Evolutionary conservation across 352 stramenopile species (phyloP).

Genomic region (Pythium phragmitis): DNA sequence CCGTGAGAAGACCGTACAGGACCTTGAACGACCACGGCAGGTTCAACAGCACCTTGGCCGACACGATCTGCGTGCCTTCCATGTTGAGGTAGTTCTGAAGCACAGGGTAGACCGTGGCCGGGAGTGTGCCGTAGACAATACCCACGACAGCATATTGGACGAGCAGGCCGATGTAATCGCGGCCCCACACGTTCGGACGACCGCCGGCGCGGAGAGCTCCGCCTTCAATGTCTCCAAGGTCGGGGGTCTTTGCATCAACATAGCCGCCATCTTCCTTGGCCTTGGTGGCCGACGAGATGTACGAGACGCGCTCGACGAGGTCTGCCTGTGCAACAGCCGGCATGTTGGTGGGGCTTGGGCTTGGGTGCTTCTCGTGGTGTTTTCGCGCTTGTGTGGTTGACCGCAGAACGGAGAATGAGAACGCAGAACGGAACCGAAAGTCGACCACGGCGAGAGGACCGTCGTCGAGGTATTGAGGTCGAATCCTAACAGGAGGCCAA

Average conservation of each 20-base stretch:
- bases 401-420: too few relatives aligned
- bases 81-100: slow-evolving; percentile 14
- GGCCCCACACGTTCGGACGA: neutral
- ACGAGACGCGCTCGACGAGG: slow-evolving; percentile 6
- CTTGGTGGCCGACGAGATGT: slow-evolving; percentile 2
- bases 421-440: too few relatives aligned
- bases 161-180: slow-evolving; percentile 16
- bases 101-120: slow-evolving; percentile 8
- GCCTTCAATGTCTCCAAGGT: neutral
- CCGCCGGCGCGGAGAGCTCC: slow-evolving; percentile 4
- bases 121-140: slow-evolving; percentile 14
- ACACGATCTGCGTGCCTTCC: slow-evolving; percentile 14
- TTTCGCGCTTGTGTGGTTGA: too few relatives aligned
- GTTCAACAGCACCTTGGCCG: slow-evolving; percentile 2
- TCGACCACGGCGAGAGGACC: too few relatives aligned
- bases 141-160: slow-evolving; percentile 9
- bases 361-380: too few relatives aligned
- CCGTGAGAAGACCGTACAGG: slow-evolving; percentile 18
- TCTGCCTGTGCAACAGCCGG: neutral
- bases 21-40: slow-evolving; percentile 26
- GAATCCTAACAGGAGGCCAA: too few relatives aligned
- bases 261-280: slow-evolving; percentile 1
- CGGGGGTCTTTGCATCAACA: neutral
- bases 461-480: too few relatives aligned
- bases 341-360: neutral